A percentile compares a stretch with the other conserved stretches of the same genome.
These are phyloP conservation scores for Syzygium jambos DNA, from an alignment of 345 rosid genomes.

Conservation along the genomic window DNA sequence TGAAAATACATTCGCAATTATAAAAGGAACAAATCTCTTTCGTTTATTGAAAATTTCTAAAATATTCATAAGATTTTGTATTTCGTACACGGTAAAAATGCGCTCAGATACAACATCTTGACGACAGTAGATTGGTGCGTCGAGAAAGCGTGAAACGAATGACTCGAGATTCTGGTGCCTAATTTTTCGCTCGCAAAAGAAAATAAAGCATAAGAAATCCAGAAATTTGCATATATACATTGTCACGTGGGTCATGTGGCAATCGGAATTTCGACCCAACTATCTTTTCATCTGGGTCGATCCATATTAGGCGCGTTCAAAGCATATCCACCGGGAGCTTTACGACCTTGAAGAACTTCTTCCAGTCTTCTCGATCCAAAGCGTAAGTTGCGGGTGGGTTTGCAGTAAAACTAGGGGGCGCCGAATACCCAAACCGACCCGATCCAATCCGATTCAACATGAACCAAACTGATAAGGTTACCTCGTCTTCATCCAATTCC, in stretches of 20 bases:
- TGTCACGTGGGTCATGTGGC: not conserved
- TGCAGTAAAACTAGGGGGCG: not conserved
- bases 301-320: not conserved
- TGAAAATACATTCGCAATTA: not conserved
- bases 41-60: not conserved
- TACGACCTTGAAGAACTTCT: not conserved
- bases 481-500: not conserved
- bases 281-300: not conserved
- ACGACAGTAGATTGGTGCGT: accelerated
- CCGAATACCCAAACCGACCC: not conserved
- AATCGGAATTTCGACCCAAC: not conserved
- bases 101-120: not conserved
- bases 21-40: not conserved
- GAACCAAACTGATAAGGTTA: accelerated
- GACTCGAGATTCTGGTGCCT: accelerated
- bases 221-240: not conserved
- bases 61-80: accelerated
- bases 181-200: not conserved
- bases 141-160: accelerated
- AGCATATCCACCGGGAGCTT: not conserved
- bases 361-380: not conserved
- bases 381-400: not conserved
- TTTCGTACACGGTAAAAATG: not conserved
- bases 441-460: accelerated
- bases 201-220: not conserved